phyloP scores from a whole-genome alignment of 2,329 filamentous ascomycete genomes.

The Aspergillus pseudoviridinutans region DNA sequence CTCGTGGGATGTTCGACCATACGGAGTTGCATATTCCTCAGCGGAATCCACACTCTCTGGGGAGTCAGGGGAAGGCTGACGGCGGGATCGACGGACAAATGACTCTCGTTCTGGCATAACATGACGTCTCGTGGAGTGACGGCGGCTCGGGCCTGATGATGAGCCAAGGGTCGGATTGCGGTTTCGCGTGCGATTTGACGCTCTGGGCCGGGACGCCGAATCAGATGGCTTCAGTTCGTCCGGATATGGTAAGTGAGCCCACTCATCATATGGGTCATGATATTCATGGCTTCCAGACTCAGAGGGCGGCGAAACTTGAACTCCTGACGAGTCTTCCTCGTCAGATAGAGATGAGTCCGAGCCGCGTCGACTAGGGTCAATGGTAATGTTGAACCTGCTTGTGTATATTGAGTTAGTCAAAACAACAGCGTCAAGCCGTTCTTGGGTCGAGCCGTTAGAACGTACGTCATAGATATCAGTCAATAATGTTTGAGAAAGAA shows the following conservation, averaged over 20 bases:
- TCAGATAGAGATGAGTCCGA: constrained; percentile 40
- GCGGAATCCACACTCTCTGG: constrained; percentile 62
- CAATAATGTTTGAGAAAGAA: not conserved
- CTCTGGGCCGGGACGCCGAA: constrained; percentile 43
- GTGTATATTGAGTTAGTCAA: constrained; percentile 7
- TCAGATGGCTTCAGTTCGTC: constrained; percentile 47
- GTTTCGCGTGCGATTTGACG: constrained; percentile 33
- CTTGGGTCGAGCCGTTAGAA: not conserved
- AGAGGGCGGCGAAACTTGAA: constrained; percentile 41
- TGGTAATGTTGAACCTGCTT: constrained; percentile 41
- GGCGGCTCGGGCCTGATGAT: constrained; percentile 35
- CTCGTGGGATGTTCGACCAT: constrained; percentile 38
- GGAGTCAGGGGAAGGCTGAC: constrained; percentile 48
- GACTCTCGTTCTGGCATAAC: constrained; percentile 35
- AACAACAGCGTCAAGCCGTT: not conserved
- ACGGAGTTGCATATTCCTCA: constrained; percentile 56
- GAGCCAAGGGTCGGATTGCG: constrained; percentile 36
- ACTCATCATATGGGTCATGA: constrained; percentile 35
- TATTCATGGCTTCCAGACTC: constrained; percentile 39
- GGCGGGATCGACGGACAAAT: constrained; percentile 36
- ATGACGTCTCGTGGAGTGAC: constrained; percentile 35
- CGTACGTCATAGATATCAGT: constrained; percentile 18
- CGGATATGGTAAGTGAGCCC: constrained; percentile 40
- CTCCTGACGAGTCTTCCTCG: constrained; percentile 45
- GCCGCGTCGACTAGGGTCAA: constrained; percentile 36